Base-by-base conservation (phyloP, 140 eudicot species). In the Erigeron philadelphicus region DNA sequence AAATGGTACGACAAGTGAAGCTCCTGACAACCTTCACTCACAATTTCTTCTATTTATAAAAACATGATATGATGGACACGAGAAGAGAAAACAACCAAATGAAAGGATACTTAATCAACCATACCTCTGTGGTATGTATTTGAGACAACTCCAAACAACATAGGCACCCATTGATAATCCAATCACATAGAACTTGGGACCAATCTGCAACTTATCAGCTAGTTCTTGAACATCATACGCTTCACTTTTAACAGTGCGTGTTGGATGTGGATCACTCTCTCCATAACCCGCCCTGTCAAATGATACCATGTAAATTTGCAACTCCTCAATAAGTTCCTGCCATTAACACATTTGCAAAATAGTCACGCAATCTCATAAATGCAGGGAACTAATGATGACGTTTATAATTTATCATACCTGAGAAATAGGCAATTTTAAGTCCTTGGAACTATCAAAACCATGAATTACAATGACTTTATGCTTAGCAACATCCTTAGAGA, bases 261-360 rank as follows among this genome's bases (percentile, higher is more conserved):
- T 70, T 38, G 95, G 88, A 72, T 80, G 45, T 41, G 95, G 91
- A 73, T 85, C 88, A 47, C 95, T 88, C 61, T 88, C 95, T 71
- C 95, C 91, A 65, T 88, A 85, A 45, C 95, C 95, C 9, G 88
- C 87, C 52, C 95, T 81, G 74, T 88, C 95, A 54, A 61, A 84
- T 40, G 78, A 76, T 12, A 88, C 54, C 43, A 82, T 13, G 73
- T 83, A 88, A 48, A 88, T 76, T 47, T 67, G 73, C n/a, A 82
- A 81, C 68, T 88, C 88, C 64, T 85, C 64, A 4, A 85, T 23
- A 54, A 88, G 80, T 49, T 88, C 91, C 95, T 88, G 76, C 13
- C 9, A 65, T 38, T 47, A 21, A 25, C 16, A 13, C 25, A 73
- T 53, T 73, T 23, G 23, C 9, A 66, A 53, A 42, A 50, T 15